phyloP scores from a whole-genome alignment of 2,329 filamentous ascomycete genomes.

The Grosmannia serpens region DNA sequence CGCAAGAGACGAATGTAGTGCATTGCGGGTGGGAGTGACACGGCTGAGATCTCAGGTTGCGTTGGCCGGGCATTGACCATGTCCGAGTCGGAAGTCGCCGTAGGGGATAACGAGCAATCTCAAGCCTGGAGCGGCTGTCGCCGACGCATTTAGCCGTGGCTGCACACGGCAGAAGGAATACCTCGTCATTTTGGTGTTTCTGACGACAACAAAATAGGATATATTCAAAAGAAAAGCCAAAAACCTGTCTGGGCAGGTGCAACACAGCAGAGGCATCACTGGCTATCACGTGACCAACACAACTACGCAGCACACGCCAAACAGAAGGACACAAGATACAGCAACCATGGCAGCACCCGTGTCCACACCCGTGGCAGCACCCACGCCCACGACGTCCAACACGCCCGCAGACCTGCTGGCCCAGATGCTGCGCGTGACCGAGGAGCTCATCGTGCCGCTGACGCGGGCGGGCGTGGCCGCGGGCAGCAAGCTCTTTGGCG shows the following conservation, averaged over 20 bases:
- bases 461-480: constrained; percentile 36
- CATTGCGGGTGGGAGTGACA: constrained; percentile 25
- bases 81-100: neutral
- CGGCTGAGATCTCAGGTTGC: neutral
- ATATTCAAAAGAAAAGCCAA: neutral
- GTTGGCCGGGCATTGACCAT: neutral
- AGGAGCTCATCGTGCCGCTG: constrained; percentile 37
- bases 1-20: constrained; percentile 46
- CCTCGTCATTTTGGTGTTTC: too few species aligned
- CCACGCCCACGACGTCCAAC: neutral
- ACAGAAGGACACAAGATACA: neutral
- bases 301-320: too few species aligned
- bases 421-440: constrained; percentile 29
- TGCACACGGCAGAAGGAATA: neutral
- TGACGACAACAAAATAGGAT: too few species aligned
- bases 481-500: constrained; percentile 46
- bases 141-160: neutral
- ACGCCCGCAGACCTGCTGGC: constrained; percentile 23
- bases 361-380: too few species aligned
- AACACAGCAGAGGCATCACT: too few species aligned
- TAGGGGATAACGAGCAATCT: neutral
- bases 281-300: too few species aligned
- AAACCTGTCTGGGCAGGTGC: too few species aligned
- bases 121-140: neutral
- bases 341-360: neutral